Evolutionary conservation across 1,139 yeast genomes (phyloP), one percentile per base, ranked within the genome.

Genomic region (Candida sojae): DNA sequence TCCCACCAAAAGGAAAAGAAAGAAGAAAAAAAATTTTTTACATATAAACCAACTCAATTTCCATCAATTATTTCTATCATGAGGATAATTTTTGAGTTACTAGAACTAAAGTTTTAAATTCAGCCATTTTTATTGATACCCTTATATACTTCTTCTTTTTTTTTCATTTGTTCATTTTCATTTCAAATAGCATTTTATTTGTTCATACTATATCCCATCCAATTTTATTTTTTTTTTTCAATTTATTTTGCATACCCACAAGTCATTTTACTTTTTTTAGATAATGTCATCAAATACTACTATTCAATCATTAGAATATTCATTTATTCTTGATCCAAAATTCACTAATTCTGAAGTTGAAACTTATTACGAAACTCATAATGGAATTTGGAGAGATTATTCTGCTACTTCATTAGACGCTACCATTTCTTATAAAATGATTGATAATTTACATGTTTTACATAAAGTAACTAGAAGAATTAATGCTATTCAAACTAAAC

Each of bases 261-360:
- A 17, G 21, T 31, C 13, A 31, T 10, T 31, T 31, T 11, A 8
- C 11, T 8, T 28, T 11, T 11, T 13, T 35, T 11, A 7, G 2
- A 23, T 12, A 10, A 38, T 38, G 40, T 28, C 39, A 4, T 32
- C 44, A 13, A 46, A 40, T 30, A 28, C 45, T 11, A 40, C 40
- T n/a, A 46, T 54, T 28, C 63, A 70, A 50, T 72, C 73, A 38
- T 62, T 75, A 48, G 73, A 69, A 54, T 73, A 75, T 55, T 67
- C 71, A 42, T 71, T 63, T 53, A 56, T 72, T 46, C 56, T 67
- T 32, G 66, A 65, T 48, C 72, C 77, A 13, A 56, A 54, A 28
- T 48, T 51, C 30, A 55, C 58, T 8, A 40, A 46, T 31, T 40
- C 47, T 4, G 48, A 51, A 30, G 11, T 45, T 3, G 35, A 42